Percentiles rank a stretch among this genome's conserved stretches.
phyloP scores from a whole-genome alignment of 1,284 basidiomycete genomes.

The Trametes versicolor region DNA sequence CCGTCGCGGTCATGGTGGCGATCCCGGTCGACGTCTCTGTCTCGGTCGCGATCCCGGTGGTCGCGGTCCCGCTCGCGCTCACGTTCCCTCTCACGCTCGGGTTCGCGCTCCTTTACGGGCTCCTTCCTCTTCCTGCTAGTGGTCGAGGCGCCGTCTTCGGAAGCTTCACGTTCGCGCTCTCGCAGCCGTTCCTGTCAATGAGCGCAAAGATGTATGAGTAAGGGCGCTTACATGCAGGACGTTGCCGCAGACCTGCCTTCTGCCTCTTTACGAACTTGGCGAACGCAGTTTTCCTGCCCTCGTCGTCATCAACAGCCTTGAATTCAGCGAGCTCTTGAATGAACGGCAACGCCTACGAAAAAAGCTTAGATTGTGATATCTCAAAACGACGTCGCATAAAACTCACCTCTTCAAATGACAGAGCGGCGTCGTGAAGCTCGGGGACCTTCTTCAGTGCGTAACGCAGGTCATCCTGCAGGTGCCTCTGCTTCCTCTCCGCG shows the following conservation, averaged over 20 bases:
- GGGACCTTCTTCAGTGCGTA: constrained; percentile 94
- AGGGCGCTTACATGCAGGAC: constrained; percentile 21
- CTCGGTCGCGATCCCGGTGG: constrained; percentile 44
- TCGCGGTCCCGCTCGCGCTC: constrained; percentile 55
- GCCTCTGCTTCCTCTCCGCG: constrained; percentile 84
- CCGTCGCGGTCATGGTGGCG: constrained; percentile 53
- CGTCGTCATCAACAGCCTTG: constrained; percentile 85
- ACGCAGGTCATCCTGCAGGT: constrained; percentile 94
- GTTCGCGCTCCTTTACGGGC: constrained; percentile 61
- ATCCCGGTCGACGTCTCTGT: constrained; percentile 53
- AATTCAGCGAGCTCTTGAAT: constrained; percentile 87
- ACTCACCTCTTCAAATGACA: constrained; percentile 83
- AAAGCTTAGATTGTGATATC: constrained; percentile 1
- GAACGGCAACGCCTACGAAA: constrained; percentile 68
- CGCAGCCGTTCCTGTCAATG: constrained; percentile 72
- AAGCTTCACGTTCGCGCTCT: constrained; percentile 77
- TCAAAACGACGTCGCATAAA: constrained; percentile 39
- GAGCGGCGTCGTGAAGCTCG: constrained; percentile 78
- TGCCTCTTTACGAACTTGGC: constrained; percentile 88
- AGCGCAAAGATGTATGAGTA: constrained; percentile 21
- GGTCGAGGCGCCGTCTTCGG: constrained; percentile 81
- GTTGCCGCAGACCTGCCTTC: constrained; percentile 59
- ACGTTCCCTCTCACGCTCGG: constrained; percentile 53
- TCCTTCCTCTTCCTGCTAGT: constrained; percentile 82
- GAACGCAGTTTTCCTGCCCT: constrained; percentile 82